A percentile compares a stretch with the other conserved stretches of the same genome.
Evolutionary conservation across 2,329 filamentous ascomycete species (phyloP).

Genomic region (Neofusicoccum kwambonambiense): DNA sequence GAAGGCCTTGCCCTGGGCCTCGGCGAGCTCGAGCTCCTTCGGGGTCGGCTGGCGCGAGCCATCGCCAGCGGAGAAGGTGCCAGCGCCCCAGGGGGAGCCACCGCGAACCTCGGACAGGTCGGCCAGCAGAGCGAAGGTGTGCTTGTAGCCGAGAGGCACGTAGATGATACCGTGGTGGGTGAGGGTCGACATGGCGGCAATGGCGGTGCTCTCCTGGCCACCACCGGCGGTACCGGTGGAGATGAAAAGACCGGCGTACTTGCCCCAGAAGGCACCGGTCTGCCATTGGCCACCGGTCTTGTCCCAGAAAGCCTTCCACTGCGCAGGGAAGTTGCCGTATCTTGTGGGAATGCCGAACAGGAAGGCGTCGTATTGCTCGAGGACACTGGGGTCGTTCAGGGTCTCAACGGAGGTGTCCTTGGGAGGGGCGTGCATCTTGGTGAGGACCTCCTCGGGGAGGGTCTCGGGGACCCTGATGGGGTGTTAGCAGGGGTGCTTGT

Average conservation of each 20-base stretch:
- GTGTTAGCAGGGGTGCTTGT: conserved; percentile 10
- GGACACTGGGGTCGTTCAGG: conserved; percentile 58
- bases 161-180: conserved; percentile 93
- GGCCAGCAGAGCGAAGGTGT: conserved; percentile 66
- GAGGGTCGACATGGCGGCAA: conserved; percentile 80
- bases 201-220: conserved; percentile 86
- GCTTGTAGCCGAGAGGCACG: conserved; percentile 92
- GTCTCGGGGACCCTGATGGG: conserved; percentile 72
- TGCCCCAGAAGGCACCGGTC: conserved; percentile 74
- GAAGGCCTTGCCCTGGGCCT: conserved; percentile 81
- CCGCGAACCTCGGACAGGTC: conserved; percentile 80
- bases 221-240: conserved; percentile 81
- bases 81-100: conserved; percentile 88
- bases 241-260: conserved; percentile 89
- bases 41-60: conserved; percentile 78
- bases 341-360: conserved; percentile 93
- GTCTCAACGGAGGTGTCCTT: conserved; percentile 66
- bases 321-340: conserved; percentile 94
- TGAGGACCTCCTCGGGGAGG: conserved; percentile 75
- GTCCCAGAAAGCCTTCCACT: conserved; percentile 96
- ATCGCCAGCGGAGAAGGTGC: conserved; percentile 77
- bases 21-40: conserved; percentile 76
- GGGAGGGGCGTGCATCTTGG: conserved; percentile 85
- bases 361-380: conserved; percentile 81
- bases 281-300: conserved; percentile 83